Evolutionary conservation across 2,329 filamentous ascomycete genomes (phyloP), one percentile per base, ranked within the genome.

Genomic region (Emergomyces pasteurianus): DNA sequence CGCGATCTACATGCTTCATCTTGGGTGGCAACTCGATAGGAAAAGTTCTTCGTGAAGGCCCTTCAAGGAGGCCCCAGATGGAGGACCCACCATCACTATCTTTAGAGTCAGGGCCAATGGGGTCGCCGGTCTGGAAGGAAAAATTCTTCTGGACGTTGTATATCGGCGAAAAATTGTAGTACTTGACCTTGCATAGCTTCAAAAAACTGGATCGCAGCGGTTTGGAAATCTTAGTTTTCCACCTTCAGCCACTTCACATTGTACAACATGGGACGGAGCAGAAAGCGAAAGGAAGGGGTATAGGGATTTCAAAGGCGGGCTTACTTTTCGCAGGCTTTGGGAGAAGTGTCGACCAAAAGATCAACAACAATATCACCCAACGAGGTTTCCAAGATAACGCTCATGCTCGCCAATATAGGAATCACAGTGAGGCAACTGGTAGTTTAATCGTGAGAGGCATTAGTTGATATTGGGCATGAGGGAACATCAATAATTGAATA

Each of bases 151-250:
- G 94, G 43, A 99, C 84, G 66, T 87, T 91, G 77, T 96, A 90
- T 60, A 97, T 79, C 31, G 92, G 94, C 6, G 91, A 86, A 74
- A 95, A 97, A 79, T 97, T 97, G 85, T 96, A 99, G 79, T 97
- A 99, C 79, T 96, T 99, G 76, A 91, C 81, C 78, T 97, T 97
- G 84, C 94, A 96, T 68, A 99, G 89, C 81, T 99, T 97, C 61
- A 99, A 80, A 75, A 99, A 97, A 81, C 90, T 95, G 75, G 65
- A 72, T 70, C 67, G 67, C 64, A 64, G 68, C 56, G 65, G 47
- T 49, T 47, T 68, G 70, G 70, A 74, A 66, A 69, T 79, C 79
- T 85, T 79, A 80, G 79, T 78, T 70, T 70, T 77, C 68, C 72
- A 73, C 73, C 72, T 79, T 87, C 79, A 86, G 83, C 78, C 72